Conservation (phyloP, 441 rosid genomes). For the Erysimum cheiri region DNA sequence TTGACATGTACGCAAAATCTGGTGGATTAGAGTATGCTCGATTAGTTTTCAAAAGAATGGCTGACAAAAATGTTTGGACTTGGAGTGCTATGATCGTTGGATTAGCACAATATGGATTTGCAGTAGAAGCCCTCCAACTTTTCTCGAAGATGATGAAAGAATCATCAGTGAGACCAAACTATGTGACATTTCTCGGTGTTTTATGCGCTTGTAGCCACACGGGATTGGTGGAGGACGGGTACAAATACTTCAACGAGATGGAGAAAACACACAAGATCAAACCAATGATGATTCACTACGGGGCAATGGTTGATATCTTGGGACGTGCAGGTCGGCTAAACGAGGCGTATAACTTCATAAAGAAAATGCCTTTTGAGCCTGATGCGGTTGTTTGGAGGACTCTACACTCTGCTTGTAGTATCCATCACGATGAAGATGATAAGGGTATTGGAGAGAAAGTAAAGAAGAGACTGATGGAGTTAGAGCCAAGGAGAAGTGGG, state of each 20-base stretch:
- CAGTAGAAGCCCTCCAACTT: constrained; percentile 60
- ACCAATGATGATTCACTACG: constrained; percentile 69
- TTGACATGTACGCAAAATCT: constrained; percentile 77
- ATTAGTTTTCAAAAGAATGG: constrained; percentile 58
- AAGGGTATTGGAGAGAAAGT: constrained; percentile 57
- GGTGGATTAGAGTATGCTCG: constrained; percentile 61
- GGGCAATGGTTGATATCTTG: constrained; percentile 74
- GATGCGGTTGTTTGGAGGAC: constrained; percentile 76
- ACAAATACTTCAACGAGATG: constrained; percentile 68
- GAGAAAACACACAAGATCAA: constrained; percentile 63
- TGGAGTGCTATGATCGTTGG: constrained; percentile 95
- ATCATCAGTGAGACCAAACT: constrained; percentile 60
- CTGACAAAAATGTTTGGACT: constrained; percentile 77
- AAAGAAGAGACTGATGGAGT: constrained; percentile 61
- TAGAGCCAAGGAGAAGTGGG: constrained; percentile 78
- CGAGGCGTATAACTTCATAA: constrained; percentile 63
- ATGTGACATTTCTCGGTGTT: constrained; percentile 87
- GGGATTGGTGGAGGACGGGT: constrained; percentile 76
- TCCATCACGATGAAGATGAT: constrained; percentile 50
- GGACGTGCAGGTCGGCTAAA: constrained; percentile 69
- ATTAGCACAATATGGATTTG: constrained; percentile 78
- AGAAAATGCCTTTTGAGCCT: constrained; percentile 57
- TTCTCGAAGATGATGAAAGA: constrained; percentile 56
- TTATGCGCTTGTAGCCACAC: constrained; percentile 84
- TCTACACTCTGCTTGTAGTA: constrained; percentile 66